Base-by-base conservation (phyloP, 805 yeast species). In the Komagataella populi region DNA sequence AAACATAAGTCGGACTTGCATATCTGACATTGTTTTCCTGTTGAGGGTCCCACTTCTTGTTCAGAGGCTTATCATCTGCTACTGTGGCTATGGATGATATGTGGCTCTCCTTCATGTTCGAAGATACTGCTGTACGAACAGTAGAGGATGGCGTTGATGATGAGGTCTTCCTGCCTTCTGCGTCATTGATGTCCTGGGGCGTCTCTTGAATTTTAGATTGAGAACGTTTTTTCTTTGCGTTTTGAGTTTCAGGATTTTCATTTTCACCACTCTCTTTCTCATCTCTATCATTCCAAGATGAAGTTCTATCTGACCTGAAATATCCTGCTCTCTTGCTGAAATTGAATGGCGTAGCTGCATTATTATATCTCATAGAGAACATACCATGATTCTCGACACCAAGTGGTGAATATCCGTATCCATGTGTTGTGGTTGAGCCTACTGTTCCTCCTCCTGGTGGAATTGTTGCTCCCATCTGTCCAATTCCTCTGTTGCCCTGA, bases 81-180 rank as follows among this genome's bases (percentile, higher is more conserved):
- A 14, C 39, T 58, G 48, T 57, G 57, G 6, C 66, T 60, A 45
- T 63, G 61, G 10, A 55, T 57, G 6, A 65, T 59, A 54, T 57
- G 63, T 16, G 63, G 61, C n/a, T 60, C 5, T 60, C 59, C 23
- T 54, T 58, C 10, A 59, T 55, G 23, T 55, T 57, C 2, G 58
- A 54, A 10, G 68, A 64, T 51, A 56, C 59, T 1, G 58, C 57
- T 2, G 66, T 62, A 23, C 53, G 54, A 5, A 57, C 55, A 47
- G 60, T 61, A 20, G 61, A 62, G 18, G 56, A 56, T 5, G 59
- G 54, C 1, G 57, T 54, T 16, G 59, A 47, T 6, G 51, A 49
- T 24, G 46, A 20, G 6, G 23, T 30, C 8, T 30, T 30, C 39
- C 39, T 30, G 39, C 39, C 39, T 30, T 30, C 39, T 30, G 39